A percentile compares a stretch with the other conserved stretches of the same genome.
Conservation (phyloP, 106 monocot species). For the Platanthera zijinensis region DNA sequence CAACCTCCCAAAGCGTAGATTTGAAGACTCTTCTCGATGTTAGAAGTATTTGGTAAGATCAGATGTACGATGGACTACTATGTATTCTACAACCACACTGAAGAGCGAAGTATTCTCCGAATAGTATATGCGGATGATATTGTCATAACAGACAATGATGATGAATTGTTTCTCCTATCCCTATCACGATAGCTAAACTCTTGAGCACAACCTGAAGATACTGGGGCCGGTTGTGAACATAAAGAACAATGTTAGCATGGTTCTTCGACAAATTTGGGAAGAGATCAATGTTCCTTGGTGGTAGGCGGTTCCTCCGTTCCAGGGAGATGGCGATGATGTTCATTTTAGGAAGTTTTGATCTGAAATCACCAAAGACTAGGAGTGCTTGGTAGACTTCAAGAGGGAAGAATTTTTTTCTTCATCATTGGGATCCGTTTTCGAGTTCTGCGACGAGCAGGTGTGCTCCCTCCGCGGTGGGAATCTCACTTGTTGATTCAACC, state of each 20-base stretch:
- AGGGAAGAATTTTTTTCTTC: background rate
- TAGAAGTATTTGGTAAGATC: too few species aligned
- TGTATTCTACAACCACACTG: too few species aligned
- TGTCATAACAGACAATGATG: conserved; percentile 12
- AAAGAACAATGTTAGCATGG: conserved; percentile 71
- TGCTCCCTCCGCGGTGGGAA: too few species aligned
- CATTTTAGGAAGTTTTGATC: conserved; percentile 51
- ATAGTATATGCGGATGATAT: too few species aligned
- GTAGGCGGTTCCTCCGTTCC: conserved; percentile 44
- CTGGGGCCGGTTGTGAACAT: conserved; percentile 91
- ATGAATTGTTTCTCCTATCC: conserved; percentile 84
- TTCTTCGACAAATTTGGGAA: conserved; percentile 56
- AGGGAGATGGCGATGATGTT: conserved; percentile 50
- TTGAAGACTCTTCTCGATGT: too few species aligned
- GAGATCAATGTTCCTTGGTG: conserved; percentile 56
- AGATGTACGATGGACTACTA: too few species aligned
- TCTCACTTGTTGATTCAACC: too few species aligned
- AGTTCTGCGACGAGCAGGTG: too few species aligned
- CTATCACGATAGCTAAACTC: conserved; percentile 67
- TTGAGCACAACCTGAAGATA: conserved; percentile 66
- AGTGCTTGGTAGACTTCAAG: background rate
- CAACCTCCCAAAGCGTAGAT: too few species aligned
- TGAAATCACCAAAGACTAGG: conserved; percentile 20
- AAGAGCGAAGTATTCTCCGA: too few species aligned
- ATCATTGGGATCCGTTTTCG: too few species aligned